Conservation (phyloP, 768 basidiomycete species). For the Cytidiella melzeri region DNA sequence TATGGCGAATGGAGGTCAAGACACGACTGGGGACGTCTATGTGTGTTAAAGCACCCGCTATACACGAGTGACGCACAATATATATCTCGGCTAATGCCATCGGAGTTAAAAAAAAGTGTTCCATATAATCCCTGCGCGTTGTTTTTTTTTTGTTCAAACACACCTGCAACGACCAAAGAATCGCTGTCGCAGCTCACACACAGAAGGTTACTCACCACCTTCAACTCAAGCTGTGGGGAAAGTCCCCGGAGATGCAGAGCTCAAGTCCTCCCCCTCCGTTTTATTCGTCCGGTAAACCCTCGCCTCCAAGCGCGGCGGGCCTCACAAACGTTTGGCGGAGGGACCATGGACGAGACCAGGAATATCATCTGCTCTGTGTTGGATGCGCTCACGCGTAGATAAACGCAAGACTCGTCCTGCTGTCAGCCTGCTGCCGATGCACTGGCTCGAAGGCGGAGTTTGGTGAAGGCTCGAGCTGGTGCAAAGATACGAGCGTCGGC, state of each 20-base stretch:
- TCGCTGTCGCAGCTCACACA: slow-evolving; percentile 81
- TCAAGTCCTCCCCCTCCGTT: slow-evolving; percentile 33
- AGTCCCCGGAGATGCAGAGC: slow-evolving; percentile 89
- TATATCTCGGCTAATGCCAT: not conserved
- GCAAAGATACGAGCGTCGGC: slow-evolving; percentile 77
- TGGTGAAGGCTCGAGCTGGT: slow-evolving; percentile 37
- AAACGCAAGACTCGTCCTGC: slow-evolving; percentile 25
- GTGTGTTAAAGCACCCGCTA: no score
- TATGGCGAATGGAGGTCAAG: no score
- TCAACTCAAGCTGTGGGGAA: slow-evolving; percentile 75
- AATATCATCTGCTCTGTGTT: slow-evolving; percentile 31
- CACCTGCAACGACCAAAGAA: slow-evolving; percentile 61
- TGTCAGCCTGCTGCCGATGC: slow-evolving; percentile 9
- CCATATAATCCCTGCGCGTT: not conserved
- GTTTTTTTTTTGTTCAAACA: slow-evolving; percentile 22
- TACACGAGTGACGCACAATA: no score
- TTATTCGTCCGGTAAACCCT: slow-evolving; percentile 55
- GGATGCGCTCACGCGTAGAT: slow-evolving; percentile 19
- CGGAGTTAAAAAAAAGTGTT: not conserved
- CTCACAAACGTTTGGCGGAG: slow-evolving; percentile 41
- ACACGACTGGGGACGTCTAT: no score
- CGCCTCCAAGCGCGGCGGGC: slow-evolving; percentile 66
- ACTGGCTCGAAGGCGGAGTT: slow-evolving; percentile 4
- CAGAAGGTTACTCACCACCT: slow-evolving; percentile 41
- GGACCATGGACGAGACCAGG: slow-evolving; percentile 22